These are phyloP conservation scores for Arachis monticola DNA, from an alignment of 331 rosid species.

Conservation along the genomic window DNA sequence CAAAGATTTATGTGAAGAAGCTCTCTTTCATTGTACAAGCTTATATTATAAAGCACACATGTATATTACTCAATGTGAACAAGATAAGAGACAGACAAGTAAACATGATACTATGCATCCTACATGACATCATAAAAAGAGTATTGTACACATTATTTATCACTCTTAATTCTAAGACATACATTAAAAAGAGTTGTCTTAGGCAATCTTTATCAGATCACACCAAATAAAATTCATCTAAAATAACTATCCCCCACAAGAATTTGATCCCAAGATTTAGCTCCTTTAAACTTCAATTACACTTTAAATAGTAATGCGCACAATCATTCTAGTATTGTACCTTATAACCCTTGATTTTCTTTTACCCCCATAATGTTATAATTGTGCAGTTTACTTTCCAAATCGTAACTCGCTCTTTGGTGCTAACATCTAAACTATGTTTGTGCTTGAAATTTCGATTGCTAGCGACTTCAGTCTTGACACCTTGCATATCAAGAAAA, in stretches of 20 bases:
- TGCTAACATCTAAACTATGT: slow-evolving; percentile 40
- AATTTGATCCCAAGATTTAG: slow-evolving; percentile 21
- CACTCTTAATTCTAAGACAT: slow-evolving; percentile 56
- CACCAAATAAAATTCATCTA: slow-evolving; percentile 31
- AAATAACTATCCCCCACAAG: slow-evolving; percentile 38
- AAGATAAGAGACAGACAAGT: neutral
- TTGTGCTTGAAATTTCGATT: slow-evolving; percentile 43
- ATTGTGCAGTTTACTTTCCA: neutral
- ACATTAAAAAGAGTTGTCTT: slow-evolving; percentile 84
- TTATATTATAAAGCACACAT: slow-evolving; percentile 39
- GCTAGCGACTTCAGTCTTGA: slow-evolving; percentile 41
- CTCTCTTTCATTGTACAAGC: slow-evolving; percentile 33
- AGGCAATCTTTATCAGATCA: slow-evolving; percentile 42
- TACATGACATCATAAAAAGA: slow-evolving; percentile 30
- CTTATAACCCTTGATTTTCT: neutral
- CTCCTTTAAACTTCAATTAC: neutral
- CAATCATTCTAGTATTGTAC: neutral
- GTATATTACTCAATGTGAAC: slow-evolving; percentile 35
- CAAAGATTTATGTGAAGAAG: neutral
- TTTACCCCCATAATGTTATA: neutral
- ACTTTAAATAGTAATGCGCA: neutral
- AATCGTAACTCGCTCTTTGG: neutral
- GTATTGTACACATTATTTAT: slow-evolving; percentile 40
- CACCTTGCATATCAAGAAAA: slow-evolving; percentile 38
- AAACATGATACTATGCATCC: slow-evolving; percentile 49